These are phyloP conservation scores for Calonectria hawksworthii DNA, from an alignment of 2,329 filamentous ascomycete species.

Conservation along the genomic window DNA sequence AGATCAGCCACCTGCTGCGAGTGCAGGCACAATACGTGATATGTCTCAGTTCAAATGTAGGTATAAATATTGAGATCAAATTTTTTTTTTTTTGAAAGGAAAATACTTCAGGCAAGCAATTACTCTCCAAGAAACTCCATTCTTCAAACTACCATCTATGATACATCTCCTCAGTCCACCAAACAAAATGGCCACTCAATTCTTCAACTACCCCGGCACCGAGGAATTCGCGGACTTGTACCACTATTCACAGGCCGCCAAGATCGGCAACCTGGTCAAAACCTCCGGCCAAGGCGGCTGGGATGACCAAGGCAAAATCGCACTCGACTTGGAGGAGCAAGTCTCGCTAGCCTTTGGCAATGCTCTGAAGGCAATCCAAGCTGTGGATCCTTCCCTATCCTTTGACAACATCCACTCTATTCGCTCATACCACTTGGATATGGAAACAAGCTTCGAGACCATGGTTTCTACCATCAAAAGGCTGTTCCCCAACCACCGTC, in stretches of 20 bases:
- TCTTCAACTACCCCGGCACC: conserved; percentile 29
- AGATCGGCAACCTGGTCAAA: conserved; percentile 23
- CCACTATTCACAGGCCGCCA: conserved; percentile 32
- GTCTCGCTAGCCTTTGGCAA: conserved; percentile 22
- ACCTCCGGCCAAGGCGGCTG: conserved; percentile 31
- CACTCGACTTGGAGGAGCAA: conserved; percentile 12
- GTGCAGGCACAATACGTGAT: not conserved
- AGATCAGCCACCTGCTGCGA: not conserved
- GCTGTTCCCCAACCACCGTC: conserved; percentile 28
- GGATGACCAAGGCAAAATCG: conserved; percentile 27
- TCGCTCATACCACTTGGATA: conserved; percentile 24
- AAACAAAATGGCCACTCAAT: conserved; percentile 16
- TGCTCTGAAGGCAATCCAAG: conserved; percentile 17
- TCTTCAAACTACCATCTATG: not conserved
- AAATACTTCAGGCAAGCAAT: not conserved
- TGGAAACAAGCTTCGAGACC: conserved; percentile 28
- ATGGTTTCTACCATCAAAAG: conserved; percentile 28
- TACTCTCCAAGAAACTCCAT: not conserved
- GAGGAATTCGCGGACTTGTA: conserved; percentile 19
- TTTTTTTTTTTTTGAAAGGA: too few species aligned
- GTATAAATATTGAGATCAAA: too few species aligned
- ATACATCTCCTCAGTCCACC: not conserved
- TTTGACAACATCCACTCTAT: conserved; percentile 25
- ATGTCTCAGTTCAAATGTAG: not conserved
- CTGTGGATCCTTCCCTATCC: conserved; percentile 4